These are phyloP conservation scores for Pichia manshurica DNA, from an alignment of 805 yeast species.

Conservation along the genomic window DNA sequence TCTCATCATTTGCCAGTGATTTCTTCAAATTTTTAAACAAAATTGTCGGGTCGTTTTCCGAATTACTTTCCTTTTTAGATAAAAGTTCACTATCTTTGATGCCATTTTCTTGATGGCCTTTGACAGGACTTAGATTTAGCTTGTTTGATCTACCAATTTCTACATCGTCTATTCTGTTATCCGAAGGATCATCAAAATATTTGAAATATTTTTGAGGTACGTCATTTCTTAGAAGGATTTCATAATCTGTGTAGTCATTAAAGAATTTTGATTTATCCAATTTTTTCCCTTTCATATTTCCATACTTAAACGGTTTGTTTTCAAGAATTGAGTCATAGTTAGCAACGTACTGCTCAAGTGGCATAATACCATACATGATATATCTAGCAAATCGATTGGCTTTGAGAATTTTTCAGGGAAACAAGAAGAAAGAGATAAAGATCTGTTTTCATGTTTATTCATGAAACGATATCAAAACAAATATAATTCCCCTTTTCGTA, in stretches of 20 bases:
- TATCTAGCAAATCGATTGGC: slow-evolving; percentile 9
- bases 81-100: slow-evolving; percentile 6
- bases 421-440: too few relatives aligned
- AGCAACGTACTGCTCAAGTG: slow-evolving; percentile 24
- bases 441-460: not conserved
- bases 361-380: slow-evolving; percentile 26
- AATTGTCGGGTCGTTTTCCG: not conserved
- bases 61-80: slow-evolving; percentile 1
- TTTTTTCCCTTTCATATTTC: slow-evolving; percentile 27
- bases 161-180: slow-evolving; percentile 12
- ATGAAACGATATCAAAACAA: not conserved
- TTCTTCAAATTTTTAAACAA: not conserved
- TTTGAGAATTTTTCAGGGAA: too few relatives aligned
- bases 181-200: slow-evolving; percentile 18
- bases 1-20: not conserved
- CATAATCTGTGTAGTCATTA: slow-evolving; percentile 26
- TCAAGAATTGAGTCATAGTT: slow-evolving; percentile 26
- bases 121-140: slow-evolving; percentile 26
- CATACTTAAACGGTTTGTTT: slow-evolving; percentile 25
- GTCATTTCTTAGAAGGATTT: slow-evolving; percentile 25
- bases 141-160: slow-evolving; percentile 25
- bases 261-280: slow-evolving; percentile 20
- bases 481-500: slow-evolving; percentile 1
- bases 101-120: slow-evolving; percentile 12
- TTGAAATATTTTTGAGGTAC: slow-evolving; percentile 25